Conservation (phyloP, 2,329 filamentous ascomycete species). For the Akanthomyces uredinophilus region DNA sequence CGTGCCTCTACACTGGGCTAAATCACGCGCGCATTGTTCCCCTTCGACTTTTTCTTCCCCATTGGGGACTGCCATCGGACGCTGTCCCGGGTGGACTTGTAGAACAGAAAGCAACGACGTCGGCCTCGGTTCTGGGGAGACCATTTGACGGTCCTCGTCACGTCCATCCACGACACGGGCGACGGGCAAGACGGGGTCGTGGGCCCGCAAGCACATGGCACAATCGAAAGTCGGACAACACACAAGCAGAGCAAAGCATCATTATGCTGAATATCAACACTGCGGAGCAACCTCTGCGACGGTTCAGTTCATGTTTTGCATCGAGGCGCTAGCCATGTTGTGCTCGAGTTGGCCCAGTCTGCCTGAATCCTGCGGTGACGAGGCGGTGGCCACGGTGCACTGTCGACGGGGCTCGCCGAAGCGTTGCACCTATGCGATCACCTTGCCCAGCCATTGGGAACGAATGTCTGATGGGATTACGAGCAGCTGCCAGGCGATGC, state of each 20-base stretch:
- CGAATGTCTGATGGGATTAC: not conserved
- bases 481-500: not conserved
- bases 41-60: not conserved
- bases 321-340: not conserved
- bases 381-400: not conserved
- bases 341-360: not conserved
- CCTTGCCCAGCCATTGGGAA: not conserved
- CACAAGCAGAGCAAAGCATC: not conserved
- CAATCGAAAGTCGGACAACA: not conserved
- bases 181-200: not conserved
- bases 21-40: not conserved
- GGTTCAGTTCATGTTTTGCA: not conserved
- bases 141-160: no score
- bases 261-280: not conserved
- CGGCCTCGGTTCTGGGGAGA: not conserved
- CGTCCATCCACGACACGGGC: no score
- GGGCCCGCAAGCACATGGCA: not conserved
- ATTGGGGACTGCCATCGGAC: not conserved
- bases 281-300: not conserved
- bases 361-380: not conserved
- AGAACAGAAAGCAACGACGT: not conserved
- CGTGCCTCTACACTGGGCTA: not conserved
- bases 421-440: not conserved
- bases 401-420: not conserved
- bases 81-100: not conserved